Evolutionary conservation across 1,139 yeast genomes (phyloP).

Genomic region (Yamadazyma triangularis): DNA sequence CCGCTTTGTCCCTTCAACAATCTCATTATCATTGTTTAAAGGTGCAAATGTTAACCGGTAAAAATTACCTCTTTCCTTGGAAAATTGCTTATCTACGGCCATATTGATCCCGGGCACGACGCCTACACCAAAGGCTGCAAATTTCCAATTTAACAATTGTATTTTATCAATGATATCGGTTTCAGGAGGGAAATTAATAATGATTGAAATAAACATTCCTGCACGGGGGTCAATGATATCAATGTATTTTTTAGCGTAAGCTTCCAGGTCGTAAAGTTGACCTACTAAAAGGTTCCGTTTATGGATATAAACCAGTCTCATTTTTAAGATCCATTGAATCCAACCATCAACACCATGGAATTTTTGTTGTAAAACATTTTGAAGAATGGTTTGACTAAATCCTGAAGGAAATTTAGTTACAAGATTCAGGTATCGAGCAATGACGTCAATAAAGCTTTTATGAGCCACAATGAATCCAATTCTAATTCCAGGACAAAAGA

Average conservation of each 20-base stretch:
- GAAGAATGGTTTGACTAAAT: conserved; percentile 31
- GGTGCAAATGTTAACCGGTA: conserved; percentile 55
- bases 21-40: conserved; percentile 38
- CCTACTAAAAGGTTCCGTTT: conserved; percentile 48
- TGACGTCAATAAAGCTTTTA: conserved; percentile 31
- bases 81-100: conserved; percentile 41
- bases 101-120: conserved; percentile 49
- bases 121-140: conserved; percentile 39
- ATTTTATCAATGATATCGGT: conserved; percentile 20
- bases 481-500: conserved; percentile 43
- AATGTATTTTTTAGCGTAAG: conserved; percentile 29
- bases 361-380: conserved; percentile 38
- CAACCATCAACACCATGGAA: conserved; percentile 59
- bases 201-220: conserved; percentile 73
- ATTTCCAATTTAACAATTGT: conserved; percentile 26
- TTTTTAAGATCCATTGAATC: conserved; percentile 59
- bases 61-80: conserved; percentile 36
- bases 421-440: conserved; percentile 27
- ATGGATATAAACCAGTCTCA: conserved; percentile 54
- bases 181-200: conserved; percentile 43
- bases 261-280: conserved; percentile 21
- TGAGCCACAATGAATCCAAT: conserved; percentile 40
- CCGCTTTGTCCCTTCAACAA: conserved; percentile 46
- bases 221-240: conserved; percentile 61
- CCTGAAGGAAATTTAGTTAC: conserved; percentile 48